These are phyloP conservation scores for Bocquillonia castaneifolia DNA, from an alignment of 441 rosid genomes.

Conservation along the genomic window DNA sequence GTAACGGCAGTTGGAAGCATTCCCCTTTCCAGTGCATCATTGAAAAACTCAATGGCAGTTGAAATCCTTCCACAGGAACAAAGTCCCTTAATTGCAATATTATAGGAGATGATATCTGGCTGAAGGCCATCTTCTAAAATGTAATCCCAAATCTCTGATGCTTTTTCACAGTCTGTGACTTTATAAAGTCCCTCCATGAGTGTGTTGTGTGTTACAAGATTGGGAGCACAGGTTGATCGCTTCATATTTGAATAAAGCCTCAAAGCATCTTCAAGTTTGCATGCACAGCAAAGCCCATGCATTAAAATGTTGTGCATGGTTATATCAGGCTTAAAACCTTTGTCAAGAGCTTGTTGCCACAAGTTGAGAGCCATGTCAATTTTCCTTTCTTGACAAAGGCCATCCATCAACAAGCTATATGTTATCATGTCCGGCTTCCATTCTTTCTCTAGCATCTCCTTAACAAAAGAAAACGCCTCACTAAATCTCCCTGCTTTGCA, in stretches of 20 bases:
- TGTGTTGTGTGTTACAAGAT: conserved; percentile 78
- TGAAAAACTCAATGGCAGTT: conserved; percentile 53
- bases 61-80: conserved; percentile 56
- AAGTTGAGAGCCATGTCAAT: conserved; percentile 57
- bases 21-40: conserved; percentile 60
- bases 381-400: conserved; percentile 64
- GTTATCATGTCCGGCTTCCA: conserved; percentile 68
- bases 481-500: conserved; percentile 64
- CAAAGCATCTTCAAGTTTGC: conserved; percentile 61
- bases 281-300: conserved; percentile 73
- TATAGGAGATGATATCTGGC: conserved; percentile 80
- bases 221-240: conserved; percentile 47
- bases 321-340: conserved; percentile 62
- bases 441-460: conserved; percentile 69
- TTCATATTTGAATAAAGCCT: conserved; percentile 53
- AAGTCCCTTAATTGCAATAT: conserved; percentile 63
- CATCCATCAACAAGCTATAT: conserved; percentile 67
- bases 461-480: conserved; percentile 59
- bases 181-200: conserved; percentile 78
- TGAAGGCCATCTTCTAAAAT: conserved; percentile 48
- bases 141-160: conserved; percentile 56
- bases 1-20: conserved; percentile 56
- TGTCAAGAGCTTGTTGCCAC: conserved; percentile 54
- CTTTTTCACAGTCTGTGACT: conserved; percentile 50
- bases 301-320: conserved; percentile 74